phyloP scores from a whole-genome alignment of 805 yeast genomes.

The Isabelozyma heimii region DNA sequence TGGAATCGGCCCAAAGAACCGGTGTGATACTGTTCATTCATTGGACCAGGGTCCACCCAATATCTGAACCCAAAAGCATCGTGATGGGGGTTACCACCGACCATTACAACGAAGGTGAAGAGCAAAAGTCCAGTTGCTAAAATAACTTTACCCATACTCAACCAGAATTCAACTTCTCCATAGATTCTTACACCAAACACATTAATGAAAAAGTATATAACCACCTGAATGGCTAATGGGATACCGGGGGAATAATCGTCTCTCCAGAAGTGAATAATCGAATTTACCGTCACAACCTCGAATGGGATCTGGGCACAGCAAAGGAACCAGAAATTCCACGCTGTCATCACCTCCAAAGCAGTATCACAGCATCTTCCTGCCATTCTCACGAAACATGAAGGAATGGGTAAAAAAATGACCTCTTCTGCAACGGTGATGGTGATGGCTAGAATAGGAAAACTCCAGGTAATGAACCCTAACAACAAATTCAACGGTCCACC shows the following conservation, averaged over 20 bases:
- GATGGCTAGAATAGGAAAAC: slow-evolving; percentile 62
- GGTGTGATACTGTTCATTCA: slow-evolving; percentile 23
- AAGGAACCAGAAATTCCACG: slow-evolving; percentile 77
- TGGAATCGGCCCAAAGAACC: slow-evolving; percentile 66
- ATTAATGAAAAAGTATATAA: slow-evolving; percentile 61
- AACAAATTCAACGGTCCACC: slow-evolving; percentile 73
- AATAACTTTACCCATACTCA: slow-evolving; percentile 63
- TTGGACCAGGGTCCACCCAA: slow-evolving; percentile 41
- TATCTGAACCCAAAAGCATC: slow-evolving; percentile 51
- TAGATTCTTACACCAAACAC: slow-evolving; percentile 70
- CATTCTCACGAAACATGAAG: slow-evolving; percentile 73
- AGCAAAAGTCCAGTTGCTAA: slow-evolving; percentile 72
- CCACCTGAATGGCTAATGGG: slow-evolving; percentile 63
- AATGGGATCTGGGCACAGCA: slow-evolving; percentile 79
- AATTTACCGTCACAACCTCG: slow-evolving; percentile 77
- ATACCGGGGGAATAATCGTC: slow-evolving; percentile 72
- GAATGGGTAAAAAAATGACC: slow-evolving; percentile 72
- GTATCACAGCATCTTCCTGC: slow-evolving; percentile 76
- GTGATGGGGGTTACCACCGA: slow-evolving; percentile 79
- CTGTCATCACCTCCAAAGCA: slow-evolving; percentile 70
- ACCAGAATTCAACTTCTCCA: slow-evolving; percentile 83
- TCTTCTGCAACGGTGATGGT: slow-evolving; percentile 76
- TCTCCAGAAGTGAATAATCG: slow-evolving; percentile 79
- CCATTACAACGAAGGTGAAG: slow-evolving; percentile 78
- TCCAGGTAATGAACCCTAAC: slow-evolving; percentile 67